phyloP scores from a whole-genome alignment of 2,329 filamentous ascomycete genomes.

The Cladosporium colombiae region DNA sequence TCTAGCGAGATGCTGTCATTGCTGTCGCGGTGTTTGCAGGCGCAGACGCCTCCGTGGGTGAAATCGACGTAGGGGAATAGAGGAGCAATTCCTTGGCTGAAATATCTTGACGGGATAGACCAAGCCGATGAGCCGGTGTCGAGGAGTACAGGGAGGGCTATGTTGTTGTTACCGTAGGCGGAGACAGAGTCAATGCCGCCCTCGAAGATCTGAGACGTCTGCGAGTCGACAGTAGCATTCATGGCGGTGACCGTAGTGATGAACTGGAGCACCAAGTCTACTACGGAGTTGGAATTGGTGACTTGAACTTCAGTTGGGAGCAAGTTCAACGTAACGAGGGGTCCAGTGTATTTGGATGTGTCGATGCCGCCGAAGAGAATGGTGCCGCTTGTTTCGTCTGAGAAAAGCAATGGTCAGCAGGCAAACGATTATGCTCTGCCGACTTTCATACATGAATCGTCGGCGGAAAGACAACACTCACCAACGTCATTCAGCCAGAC shows the following conservation, averaged over 20 bases:
- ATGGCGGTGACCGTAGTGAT: slow-evolving; percentile 34
- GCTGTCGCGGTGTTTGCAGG: slow-evolving; percentile 31
- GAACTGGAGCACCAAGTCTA: slow-evolving; percentile 29
- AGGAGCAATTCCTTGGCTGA: slow-evolving; percentile 26
- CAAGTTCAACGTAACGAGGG: slow-evolving; percentile 36
- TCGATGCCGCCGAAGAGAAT: slow-evolving; percentile 41
- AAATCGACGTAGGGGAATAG: slow-evolving; percentile 27
- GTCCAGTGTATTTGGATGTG: slow-evolving; percentile 33
- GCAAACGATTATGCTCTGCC: neutral
- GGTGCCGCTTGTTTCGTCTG: slow-evolving; percentile 29
- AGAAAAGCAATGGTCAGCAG: neutral
- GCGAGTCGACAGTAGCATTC: slow-evolving; percentile 23
- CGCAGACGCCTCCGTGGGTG: slow-evolving; percentile 23
- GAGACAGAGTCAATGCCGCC: slow-evolving; percentile 24
- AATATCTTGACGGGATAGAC: slow-evolving; percentile 29
- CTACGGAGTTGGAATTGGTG: neutral
- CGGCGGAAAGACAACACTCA: slow-evolving; percentile 9
- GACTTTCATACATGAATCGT: neutral
- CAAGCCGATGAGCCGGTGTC: slow-evolving; percentile 38
- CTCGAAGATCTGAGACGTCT: slow-evolving; percentile 27
- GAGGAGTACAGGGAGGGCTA: slow-evolving; percentile 32
- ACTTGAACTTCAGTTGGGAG: slow-evolving; percentile 25
- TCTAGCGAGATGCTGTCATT: slow-evolving; percentile 32
- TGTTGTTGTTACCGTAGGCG: slow-evolving; percentile 26
- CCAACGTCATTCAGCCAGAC: slow-evolving; percentile 35